A percentile compares a stretch with the other conserved stretches of the same genome.
phyloP scores from a whole-genome alignment of 176 grass and related monocot genomes.

The Elaeis guineensis region DNA sequence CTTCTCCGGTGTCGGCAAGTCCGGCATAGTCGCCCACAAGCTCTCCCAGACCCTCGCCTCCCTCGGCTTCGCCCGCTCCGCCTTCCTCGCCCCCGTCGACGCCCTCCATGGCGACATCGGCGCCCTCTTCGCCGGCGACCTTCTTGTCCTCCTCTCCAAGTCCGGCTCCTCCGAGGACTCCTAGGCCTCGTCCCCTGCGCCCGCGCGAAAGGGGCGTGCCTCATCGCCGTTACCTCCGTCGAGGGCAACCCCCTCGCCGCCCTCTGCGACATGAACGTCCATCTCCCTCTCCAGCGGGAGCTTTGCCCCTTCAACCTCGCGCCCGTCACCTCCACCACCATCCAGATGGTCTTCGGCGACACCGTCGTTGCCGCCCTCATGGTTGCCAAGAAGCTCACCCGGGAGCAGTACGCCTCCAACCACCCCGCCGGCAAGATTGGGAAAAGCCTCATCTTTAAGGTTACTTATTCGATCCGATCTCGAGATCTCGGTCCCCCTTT shows the following conservation, averaged over 20 bases:
- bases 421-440: constrained; percentile 96
- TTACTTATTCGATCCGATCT: constrained; percentile 4
- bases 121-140: constrained; percentile 57
- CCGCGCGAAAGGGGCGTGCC: constrained; percentile 60
- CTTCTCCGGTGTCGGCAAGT: constrained; percentile 94
- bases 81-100: constrained; percentile 74
- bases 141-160: constrained; percentile 84
- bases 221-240: constrained; percentile 77
- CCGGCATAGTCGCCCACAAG: constrained; percentile 71
- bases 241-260: constrained; percentile 47
- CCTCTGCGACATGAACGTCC: constrained; percentile 78
- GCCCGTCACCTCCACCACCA: constrained; percentile 70
- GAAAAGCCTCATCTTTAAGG: constrained; percentile 96
- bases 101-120: constrained; percentile 95
- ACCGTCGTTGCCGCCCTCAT: constrained; percentile 80
- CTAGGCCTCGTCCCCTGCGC: constrained; percentile 72
- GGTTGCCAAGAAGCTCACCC: constrained; percentile 45
- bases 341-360: constrained; percentile 92
- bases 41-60: constrained; percentile 84
- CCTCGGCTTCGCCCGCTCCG: constrained; percentile 57
- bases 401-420: constrained; percentile 76
- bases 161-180: constrained; percentile 90
- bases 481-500: too few species aligned
- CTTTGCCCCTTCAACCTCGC: constrained; percentile 89
- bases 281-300: constrained; percentile 88